Percentiles rank a stretch among this genome's conserved stretches.
Conservation (phyloP, 2,329 filamentous ascomycete genomes). For the Onygenales sp. region DNA sequence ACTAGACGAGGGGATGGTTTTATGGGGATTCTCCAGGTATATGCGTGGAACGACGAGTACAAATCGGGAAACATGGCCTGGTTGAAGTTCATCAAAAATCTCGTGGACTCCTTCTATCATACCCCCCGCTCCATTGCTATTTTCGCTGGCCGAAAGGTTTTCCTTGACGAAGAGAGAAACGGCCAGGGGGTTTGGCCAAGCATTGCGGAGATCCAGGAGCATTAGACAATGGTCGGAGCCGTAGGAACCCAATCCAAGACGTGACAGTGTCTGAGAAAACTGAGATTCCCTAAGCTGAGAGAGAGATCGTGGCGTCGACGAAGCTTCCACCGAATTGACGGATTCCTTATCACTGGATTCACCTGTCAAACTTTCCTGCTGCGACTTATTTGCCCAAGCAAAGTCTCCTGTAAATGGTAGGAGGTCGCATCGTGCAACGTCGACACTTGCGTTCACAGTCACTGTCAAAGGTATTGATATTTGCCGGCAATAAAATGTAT, state of each 20-base stretch:
- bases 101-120: constrained; percentile 21
- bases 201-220: constrained; percentile 75
- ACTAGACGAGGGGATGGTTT: constrained; percentile 71
- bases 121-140: constrained; percentile 13
- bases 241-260: constrained; percentile 32
- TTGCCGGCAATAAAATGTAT: constrained; percentile 75
- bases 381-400: constrained; percentile 46
- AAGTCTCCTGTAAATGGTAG: constrained; percentile 62
- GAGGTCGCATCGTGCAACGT: constrained; percentile 70
- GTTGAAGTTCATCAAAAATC: constrained; percentile 41
- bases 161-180: constrained; percentile 49
- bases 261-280: constrained; percentile 37
- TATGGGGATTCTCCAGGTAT: constrained; percentile 66
- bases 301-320: constrained; percentile 4
- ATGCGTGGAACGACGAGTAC: constrained; percentile 67
- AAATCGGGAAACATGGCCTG: constrained; percentile 59
- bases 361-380: background rate
- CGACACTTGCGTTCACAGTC: constrained; percentile 85
- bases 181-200: constrained; percentile 72
- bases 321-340: constrained; percentile 1
- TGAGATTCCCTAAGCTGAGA: constrained; percentile 25
- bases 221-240: constrained; percentile 63
- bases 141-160: constrained; percentile 8
- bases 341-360: constrained; percentile 1
- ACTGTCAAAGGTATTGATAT: constrained; percentile 71